Conservation (phyloP, 2,329 filamentous ascomycete genomes). For the Colletotrichum spaethianum region DNA sequence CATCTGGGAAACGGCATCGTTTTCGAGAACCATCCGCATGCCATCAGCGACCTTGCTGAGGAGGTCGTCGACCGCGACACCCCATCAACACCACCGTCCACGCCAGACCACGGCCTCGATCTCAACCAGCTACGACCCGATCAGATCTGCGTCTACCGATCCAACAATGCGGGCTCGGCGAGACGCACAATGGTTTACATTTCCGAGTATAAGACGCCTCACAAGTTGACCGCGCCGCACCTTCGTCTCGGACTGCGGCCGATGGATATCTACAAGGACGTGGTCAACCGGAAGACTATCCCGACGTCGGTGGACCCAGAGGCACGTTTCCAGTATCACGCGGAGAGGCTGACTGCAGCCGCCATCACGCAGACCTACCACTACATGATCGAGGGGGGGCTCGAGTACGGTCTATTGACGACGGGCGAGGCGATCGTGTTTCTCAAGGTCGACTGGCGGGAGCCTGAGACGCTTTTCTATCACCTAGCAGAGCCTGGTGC, state of each 20-base stretch:
- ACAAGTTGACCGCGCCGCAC: conserved; percentile 59
- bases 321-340: conserved; percentile 52
- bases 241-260: conserved; percentile 58
- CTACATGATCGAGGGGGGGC: conserved; percentile 63
- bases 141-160: conserved; percentile 44
- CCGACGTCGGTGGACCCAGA: conserved; percentile 47
- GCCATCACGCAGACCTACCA: conserved; percentile 63
- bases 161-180: conserved; percentile 23
- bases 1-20: conserved; percentile 48
- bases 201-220: conserved; percentile 62
- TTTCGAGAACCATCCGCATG: conserved; percentile 50
- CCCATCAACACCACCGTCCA: conserved; percentile 39
- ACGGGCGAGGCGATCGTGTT: conserved; percentile 61
- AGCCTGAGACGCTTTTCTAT: conserved; percentile 49
- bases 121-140: conserved; percentile 48
- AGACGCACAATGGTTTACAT: conserved; percentile 49
- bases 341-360: conserved; percentile 55
- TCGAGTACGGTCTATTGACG: conserved; percentile 59
- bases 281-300: conserved; percentile 48
- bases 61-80: conserved; percentile 48
- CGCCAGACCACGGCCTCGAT: conserved; percentile 5
- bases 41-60: conserved; percentile 46
- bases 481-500: conserved; percentile 49
- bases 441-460: conserved; percentile 52
- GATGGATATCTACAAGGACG: conserved; percentile 57